Evolutionary conservation across 2,329 filamentous ascomycete species (phyloP).

Genomic region (Colletotrichum spinosum): DNA sequence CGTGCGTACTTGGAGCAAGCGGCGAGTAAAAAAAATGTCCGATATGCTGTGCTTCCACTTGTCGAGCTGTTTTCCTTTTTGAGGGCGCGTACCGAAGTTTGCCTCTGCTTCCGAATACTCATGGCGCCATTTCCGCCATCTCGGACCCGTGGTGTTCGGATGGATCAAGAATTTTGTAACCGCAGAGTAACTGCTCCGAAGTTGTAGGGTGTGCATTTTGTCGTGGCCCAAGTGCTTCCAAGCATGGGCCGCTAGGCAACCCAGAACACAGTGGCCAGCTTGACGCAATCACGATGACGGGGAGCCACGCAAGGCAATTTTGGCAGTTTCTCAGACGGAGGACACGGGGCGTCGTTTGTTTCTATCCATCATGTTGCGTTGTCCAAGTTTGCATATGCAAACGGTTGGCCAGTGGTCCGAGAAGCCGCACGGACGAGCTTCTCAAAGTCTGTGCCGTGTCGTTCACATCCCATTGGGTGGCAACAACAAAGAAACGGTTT

Average conservation of each 20-base stretch:
- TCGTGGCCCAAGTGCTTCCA: slow-evolving; percentile 2
- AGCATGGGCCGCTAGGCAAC: slow-evolving; percentile 20
- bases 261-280: slow-evolving; percentile 1
- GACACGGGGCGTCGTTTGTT: slow-evolving; percentile 9
- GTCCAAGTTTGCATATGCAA: slow-evolving; percentile 14
- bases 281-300: slow-evolving; percentile 24
- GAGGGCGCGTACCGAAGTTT: slow-evolving; percentile 12
- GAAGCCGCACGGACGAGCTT: slow-evolving; percentile 17
- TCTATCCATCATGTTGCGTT: slow-evolving; percentile 25
- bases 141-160: slow-evolving; percentile 14
- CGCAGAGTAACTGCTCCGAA: not conserved
- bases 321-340: slow-evolving; percentile 33
- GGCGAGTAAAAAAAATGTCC: slow-evolving; percentile 1
- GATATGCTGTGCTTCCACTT: slow-evolving; percentile 4
- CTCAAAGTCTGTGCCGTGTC: too few relatives aligned
- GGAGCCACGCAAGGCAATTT: slow-evolving; percentile 12
- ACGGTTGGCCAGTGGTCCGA: slow-evolving; percentile 28
- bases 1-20: too few relatives aligned
- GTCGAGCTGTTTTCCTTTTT: slow-evolving; percentile 14
- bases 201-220: not conserved
- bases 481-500: too few relatives aligned
- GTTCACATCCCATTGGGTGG: too few relatives aligned
- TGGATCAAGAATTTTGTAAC: slow-evolving; percentile 11
- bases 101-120: slow-evolving; percentile 6
- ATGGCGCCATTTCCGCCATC: slow-evolving; percentile 16